Conservation (phyloP, 2,329 filamentous ascomycete species). For the Fusarium secorum region DNA sequence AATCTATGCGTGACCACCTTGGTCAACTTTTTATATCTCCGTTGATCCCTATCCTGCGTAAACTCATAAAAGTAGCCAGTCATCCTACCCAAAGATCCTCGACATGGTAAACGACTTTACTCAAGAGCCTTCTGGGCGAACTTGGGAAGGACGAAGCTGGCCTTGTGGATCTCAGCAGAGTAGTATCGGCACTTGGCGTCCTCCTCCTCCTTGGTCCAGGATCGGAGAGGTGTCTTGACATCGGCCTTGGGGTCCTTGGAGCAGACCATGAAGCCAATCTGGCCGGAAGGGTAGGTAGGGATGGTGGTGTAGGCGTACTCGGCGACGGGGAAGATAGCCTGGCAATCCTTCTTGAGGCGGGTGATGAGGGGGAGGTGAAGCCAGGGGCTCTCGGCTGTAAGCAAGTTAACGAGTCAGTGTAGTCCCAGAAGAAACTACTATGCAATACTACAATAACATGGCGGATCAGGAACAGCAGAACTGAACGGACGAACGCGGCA, state of each 20-base stretch:
- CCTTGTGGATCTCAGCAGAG: constrained; percentile 95
- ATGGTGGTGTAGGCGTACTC: constrained; percentile 99
- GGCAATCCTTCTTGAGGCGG: constrained; percentile 95
- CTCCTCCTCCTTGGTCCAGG: constrained; percentile 87
- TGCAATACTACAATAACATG: constrained; percentile 24
- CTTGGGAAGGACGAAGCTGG: constrained; percentile 89
- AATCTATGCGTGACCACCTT: constrained; percentile 33
- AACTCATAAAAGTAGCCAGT: constrained; percentile 36
- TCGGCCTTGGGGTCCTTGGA: constrained; percentile 89
- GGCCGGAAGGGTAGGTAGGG: constrained; percentile 97
- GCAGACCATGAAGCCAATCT: constrained; percentile 99
- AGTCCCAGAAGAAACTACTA: constrained; percentile 15
- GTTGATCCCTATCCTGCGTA: constrained; percentile 28
- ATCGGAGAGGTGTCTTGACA: constrained; percentile 83
- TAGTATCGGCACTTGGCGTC: constrained; percentile 95
- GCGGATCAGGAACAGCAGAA: constrained; percentile 35
- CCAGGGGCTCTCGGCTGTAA: constrained; percentile 97
- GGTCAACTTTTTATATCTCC: constrained; percentile 24
- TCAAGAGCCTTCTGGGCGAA: constrained; percentile 84
- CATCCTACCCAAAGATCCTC: constrained; percentile 9
- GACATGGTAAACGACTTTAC: constrained; percentile 48
- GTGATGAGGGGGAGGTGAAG: constrained; percentile 93
- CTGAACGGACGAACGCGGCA: constrained; percentile 11
- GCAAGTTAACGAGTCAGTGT: constrained; percentile 25
- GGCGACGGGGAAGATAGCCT: constrained; percentile 94